Evolutionary conservation across 805 yeast species (phyloP), one percentile per base, ranked within the genome.

Genomic region (Yarrowia bubula): DNA sequence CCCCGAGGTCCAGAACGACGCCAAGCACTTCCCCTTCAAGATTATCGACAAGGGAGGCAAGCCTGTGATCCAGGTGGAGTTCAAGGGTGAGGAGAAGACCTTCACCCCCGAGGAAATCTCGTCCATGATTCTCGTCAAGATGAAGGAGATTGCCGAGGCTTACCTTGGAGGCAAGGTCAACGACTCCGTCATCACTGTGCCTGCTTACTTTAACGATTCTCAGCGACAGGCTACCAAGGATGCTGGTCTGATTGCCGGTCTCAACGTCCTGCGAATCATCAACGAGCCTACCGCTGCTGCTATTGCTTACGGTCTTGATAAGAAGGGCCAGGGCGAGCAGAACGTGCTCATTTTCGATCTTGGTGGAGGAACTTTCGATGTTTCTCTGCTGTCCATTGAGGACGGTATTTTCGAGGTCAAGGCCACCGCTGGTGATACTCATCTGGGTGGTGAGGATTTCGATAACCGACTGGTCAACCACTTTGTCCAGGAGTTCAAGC

Each of bases 251-350:
- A 48, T 48, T 48, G 55, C 55, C 41, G 55, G 55, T 0, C 5
- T 48, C 41, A 48, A 48, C 32, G 55, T 92, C 67, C 84, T 90
- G 78, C 87, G 98, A 82, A 92, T 92, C 77, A 92, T 92, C 75
- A 92, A 92, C 81, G 98, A 92, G 83, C 97, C 98, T 73, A 91
- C 98, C 72, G 98, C 98, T 70, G 98, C 98, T 75, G 98, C 98
- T 73, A 91, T 92, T 82, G 98, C 98, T 77, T 92, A 92, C 86
- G 98, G 98, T 86, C 85, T 92, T 73, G 81, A 78, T 73, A 78
- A 77, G 76, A 75, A 77, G 77, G 83, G 88, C 71, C 87, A 85
- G 69, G 84, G 84, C 70, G 97, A 92, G 82, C 87, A 88, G 80
- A 90, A 91, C 79, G 93, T 92, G 69, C 83, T 92, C 75, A 90